These are phyloP conservation scores for Pythium monospermum DNA, from an alignment of 352 stramenopile genomes.

Conservation along the genomic window DNA sequence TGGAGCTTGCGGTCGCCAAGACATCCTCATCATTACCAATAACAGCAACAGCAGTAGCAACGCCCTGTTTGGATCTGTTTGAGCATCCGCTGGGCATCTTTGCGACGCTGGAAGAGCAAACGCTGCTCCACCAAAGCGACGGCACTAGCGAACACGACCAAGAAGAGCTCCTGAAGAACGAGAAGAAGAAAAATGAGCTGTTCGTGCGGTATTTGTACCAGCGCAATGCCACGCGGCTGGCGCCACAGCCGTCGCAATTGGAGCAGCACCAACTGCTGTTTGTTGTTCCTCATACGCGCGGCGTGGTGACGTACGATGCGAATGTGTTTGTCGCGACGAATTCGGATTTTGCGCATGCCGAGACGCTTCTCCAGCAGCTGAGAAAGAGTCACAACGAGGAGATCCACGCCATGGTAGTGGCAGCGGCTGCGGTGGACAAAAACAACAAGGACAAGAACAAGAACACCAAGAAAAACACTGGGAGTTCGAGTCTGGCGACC, in stretches of 20 bases:
- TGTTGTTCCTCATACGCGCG: slow-evolving; percentile 42
- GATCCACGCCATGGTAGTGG: slow-evolving; percentile 27
- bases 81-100: slow-evolving; percentile 57
- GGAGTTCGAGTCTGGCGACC: slow-evolving; percentile 13
- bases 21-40: too few species aligned
- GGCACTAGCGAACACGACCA: slow-evolving; percentile 37
- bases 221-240: slow-evolving; percentile 28
- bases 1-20: background rate
- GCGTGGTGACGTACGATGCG: slow-evolving; percentile 48
- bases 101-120: slow-evolving; percentile 64
- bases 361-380: slow-evolving; percentile 30
- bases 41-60: background rate
- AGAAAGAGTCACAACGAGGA: slow-evolving; percentile 22
- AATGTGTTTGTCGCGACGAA: slow-evolving; percentile 69
- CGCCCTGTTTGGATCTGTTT: slow-evolving; percentile 14
- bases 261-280: slow-evolving; percentile 31
- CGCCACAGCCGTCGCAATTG: slow-evolving; percentile 19
- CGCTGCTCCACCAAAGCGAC: slow-evolving; percentile 53
- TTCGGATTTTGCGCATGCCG: slow-evolving; percentile 42
- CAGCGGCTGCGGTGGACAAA: background rate
- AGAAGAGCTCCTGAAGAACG: too few species aligned
- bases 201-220: slow-evolving; percentile 65
- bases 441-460: background rate
- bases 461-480: background rate
- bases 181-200: slow-evolving; percentile 62